Percentiles rank a stretch among this genome's conserved stretches.
phyloP scores from a whole-genome alignment of 495 filamentous ascomycete species.

The Thermothielavioides terrestris region DNA sequence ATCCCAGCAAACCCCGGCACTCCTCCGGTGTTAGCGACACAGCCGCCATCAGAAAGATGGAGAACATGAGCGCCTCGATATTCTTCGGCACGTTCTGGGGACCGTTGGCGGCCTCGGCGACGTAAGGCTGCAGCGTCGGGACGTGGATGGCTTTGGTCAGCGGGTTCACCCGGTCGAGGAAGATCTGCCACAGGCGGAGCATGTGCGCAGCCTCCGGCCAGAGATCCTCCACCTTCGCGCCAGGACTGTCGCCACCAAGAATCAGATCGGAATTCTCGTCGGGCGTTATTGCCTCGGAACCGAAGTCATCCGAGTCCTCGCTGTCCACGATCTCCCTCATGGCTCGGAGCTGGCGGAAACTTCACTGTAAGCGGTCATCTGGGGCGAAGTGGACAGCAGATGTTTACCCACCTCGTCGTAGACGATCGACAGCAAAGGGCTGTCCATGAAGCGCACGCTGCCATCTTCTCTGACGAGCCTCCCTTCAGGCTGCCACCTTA shows the following conservation, averaged over 20 bases:
- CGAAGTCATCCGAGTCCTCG: slow-evolving; percentile 26
- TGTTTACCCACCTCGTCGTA: slow-evolving; percentile 34
- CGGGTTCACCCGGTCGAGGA: slow-evolving; percentile 58
- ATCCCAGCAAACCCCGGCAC: slow-evolving; percentile 40
- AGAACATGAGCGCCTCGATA: slow-evolving; percentile 43
- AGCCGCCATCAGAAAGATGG: slow-evolving; percentile 45
- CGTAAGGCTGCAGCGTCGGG: slow-evolving; percentile 49
- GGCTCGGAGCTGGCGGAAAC: slow-evolving; percentile 28
- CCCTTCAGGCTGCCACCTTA: slow-evolving; percentile 29
- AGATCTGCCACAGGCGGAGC: slow-evolving; percentile 62
- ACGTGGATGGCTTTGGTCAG: slow-evolving; percentile 63
- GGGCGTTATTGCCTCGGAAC: slow-evolving; percentile 20
- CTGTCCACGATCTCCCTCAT: slow-evolving; percentile 41
- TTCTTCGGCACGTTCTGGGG: slow-evolving; percentile 37
- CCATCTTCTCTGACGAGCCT: slow-evolving; percentile 40
- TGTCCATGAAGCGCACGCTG: slow-evolving; percentile 39
- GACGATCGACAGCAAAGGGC: slow-evolving; percentile 31
- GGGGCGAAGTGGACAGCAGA: not conserved
- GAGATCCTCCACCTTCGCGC: slow-evolving; percentile 31
- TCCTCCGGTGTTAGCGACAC: slow-evolving; percentile 42
- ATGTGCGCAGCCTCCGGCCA: slow-evolving; percentile 59
- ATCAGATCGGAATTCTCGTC: slow-evolving; percentile 36
- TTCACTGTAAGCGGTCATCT: not conserved
- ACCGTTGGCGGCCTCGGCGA: slow-evolving; percentile 36
- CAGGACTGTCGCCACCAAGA: slow-evolving; percentile 20